phyloP scores from a whole-genome alignment of 129 eudicot genomes.

The Tanacetum coccineum region DNA sequence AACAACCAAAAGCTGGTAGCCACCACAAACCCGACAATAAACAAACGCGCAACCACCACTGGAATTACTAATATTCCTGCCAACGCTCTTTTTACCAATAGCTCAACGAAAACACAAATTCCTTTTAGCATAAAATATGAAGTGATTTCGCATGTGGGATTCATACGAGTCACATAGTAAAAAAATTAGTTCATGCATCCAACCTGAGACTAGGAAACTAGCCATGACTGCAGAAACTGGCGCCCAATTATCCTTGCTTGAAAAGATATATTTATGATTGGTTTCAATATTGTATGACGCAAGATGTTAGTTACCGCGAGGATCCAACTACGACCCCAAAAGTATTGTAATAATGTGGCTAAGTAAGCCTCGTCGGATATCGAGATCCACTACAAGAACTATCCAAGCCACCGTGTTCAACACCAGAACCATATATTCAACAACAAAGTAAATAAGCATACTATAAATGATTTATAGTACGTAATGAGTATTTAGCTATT shows the following conservation, averaged over 20 bases:
- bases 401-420: constrained; percentile 19
- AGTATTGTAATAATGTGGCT: constrained; percentile 59
- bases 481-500: too few relatives aligned
- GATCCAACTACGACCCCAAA: constrained; percentile 84
- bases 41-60: too few relatives aligned
- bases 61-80: too few relatives aligned
- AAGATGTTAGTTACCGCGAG: constrained; percentile 46
- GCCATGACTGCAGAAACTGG: constrained; percentile 29
- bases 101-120: too few relatives aligned
- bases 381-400: constrained; percentile 36
- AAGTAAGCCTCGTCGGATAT: constrained; percentile 64
- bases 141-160: constrained; percentile 66
- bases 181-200: constrained; percentile 64
- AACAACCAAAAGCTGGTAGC: constrained; percentile 50
- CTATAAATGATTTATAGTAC: too few relatives aligned
- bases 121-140: too few relatives aligned
- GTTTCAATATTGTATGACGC: too few relatives aligned
- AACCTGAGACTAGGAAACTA: constrained; percentile 55
- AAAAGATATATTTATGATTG: too few relatives aligned
- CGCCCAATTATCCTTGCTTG: too few relatives aligned
- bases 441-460: constrained; percentile 24
- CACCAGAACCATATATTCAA: constrained; percentile 38
- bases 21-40: constrained; percentile 55
- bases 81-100: too few relatives aligned
- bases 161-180: constrained; percentile 40